Evolutionary conservation across 2,329 filamentous ascomycete genomes (phyloP), one percentile per base, ranked within the genome.

Genomic region (Fusarium piperis): DNA sequence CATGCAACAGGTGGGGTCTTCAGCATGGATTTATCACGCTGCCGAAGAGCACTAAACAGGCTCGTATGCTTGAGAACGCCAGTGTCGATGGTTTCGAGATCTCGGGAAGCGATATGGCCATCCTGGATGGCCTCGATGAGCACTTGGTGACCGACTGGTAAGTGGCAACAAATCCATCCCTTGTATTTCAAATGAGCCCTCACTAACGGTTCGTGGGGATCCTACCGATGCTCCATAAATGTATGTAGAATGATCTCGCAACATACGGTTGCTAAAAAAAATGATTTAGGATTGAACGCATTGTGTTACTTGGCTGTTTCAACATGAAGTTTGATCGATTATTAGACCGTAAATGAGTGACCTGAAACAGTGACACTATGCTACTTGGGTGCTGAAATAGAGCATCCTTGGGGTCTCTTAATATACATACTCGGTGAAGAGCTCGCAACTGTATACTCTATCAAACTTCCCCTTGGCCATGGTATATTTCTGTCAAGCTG

Each of bases 1-100:
- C 18, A 5, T 2, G 28, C 0, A 13, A 0, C 51, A 88, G 92
- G 62, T 96, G 93, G 93, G 91, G 89, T 61, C 80, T 95, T 70
- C 93, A 96, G 79, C 88, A 94, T 77, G 90, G 89, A 36, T 91
- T 91, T 74, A 88, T 94, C 48, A 90, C 91, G 6, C 82, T 95
- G 68, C 93, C 93, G 6, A 95, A 96, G 85, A 94, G 91, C 78
- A 84, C 87, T 23, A 88, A 84, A 65, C 84, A 84, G 76, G 85
- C 88, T 55, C 85, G 92, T 28, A 90, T 94, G 62, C 73, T 87
- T 6, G 88, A 90, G 77, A 95, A 94, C 77, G 89, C 85, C 4
- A 80, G 89, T 38, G 84, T 94, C 13, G 87, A 85, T 2, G 82
- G 83, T 0, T 90, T 93, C 70, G 84, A 86, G 60, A 91, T 94